These are phyloP conservation scores for Prunus mongolica DNA, from an alignment of 306 rosid genomes.

Conservation along the genomic window DNA sequence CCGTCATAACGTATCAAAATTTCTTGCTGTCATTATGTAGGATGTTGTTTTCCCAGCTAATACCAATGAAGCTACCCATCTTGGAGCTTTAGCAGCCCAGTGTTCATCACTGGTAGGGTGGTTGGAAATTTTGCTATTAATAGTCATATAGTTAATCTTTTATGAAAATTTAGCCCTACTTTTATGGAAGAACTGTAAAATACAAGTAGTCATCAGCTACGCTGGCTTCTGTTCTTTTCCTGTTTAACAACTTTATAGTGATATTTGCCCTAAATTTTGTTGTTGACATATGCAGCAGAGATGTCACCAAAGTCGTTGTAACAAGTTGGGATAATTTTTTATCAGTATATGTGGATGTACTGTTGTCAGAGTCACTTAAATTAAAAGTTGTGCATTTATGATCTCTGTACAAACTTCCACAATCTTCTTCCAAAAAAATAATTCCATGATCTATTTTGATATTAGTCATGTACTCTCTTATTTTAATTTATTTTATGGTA, in stretches of 20 bases:
- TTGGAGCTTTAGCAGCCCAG: slow-evolving; percentile 47
- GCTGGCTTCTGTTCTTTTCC: not conserved
- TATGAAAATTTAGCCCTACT: not conserved
- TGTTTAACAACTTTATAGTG: not conserved
- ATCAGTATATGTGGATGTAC: not conserved
- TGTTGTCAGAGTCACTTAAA: not conserved
- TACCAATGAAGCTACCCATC: slow-evolving; percentile 57
- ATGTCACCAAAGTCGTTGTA: not conserved
- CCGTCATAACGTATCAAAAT: not conserved
- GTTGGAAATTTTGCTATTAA: not conserved
- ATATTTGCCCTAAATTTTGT: not conserved
- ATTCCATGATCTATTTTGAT: not conserved
- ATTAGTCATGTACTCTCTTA: slow-evolving; percentile 7
- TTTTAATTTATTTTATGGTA: not conserved
- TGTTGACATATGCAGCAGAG: not conserved
- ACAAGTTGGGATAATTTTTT: not conserved
- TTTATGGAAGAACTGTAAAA: not conserved
- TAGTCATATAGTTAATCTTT: not conserved
- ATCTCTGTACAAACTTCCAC: not conserved
- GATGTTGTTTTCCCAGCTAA: slow-evolving; percentile 64
- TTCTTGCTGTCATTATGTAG: slow-evolving; percentile 36
- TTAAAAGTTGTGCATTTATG: not conserved
- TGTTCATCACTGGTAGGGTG: slow-evolving; percentile 81
- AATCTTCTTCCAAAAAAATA: too few species aligned
- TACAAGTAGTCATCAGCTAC: not conserved